phyloP scores from a whole-genome alignment of 2,329 filamentous ascomycete species.

The Coniochaeta prunicola region DNA sequence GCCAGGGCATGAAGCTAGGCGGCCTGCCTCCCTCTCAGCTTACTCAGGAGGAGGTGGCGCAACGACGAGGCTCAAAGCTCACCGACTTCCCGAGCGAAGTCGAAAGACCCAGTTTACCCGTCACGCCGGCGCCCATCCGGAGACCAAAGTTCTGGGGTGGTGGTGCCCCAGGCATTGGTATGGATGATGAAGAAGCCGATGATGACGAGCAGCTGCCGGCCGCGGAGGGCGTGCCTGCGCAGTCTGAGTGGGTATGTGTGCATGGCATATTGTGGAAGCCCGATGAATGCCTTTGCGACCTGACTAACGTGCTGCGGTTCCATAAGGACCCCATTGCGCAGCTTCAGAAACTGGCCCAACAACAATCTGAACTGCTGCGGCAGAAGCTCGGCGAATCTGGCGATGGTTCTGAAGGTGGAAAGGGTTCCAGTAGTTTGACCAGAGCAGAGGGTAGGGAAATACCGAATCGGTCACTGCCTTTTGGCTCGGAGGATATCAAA shows the following conservation, averaged over 20 bases:
- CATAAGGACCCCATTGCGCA: constrained; percentile 62
- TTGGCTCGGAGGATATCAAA: constrained; percentile 40
- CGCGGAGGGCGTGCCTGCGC: constrained; percentile 77
- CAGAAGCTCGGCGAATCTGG: constrained; percentile 37
- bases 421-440: not conserved
- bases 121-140: constrained; percentile 77
- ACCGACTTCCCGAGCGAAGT: constrained; percentile 81
- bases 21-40: constrained; percentile 14
- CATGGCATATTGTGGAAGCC: constrained; percentile 42
- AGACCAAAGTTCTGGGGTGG: constrained; percentile 61
- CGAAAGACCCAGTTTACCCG: constrained; percentile 81
- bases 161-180: constrained; percentile 35
- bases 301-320: constrained; percentile 43
- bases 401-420: not conserved
- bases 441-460: constrained; percentile 26
- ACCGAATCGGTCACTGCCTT: constrained; percentile 42
- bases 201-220: constrained; percentile 55
- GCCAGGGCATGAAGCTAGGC: constrained; percentile 19
- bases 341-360: constrained; percentile 61
- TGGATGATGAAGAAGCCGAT: constrained; percentile 43
- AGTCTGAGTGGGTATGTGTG: constrained; percentile 91
- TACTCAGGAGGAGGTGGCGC: constrained; percentile 5
- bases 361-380: constrained; percentile 57
- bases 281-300: constrained; percentile 46
- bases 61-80: constrained; percentile 51